Evolutionary conservation across 805 yeast genomes (phyloP).

Genomic region (Nematodospora valgi): DNA sequence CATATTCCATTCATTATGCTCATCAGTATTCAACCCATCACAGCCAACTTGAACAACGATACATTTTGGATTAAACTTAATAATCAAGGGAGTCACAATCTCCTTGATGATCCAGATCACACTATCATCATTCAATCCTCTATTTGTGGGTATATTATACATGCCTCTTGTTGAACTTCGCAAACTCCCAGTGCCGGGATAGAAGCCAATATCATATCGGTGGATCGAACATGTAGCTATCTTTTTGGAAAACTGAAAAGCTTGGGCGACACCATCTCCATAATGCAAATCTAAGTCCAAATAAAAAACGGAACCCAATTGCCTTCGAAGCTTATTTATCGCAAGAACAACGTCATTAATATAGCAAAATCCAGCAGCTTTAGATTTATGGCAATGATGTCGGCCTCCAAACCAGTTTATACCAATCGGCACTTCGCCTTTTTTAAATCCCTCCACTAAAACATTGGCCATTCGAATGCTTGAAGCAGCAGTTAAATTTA

Average conservation of each 20-base stretch:
- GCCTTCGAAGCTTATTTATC: conserved; percentile 47
- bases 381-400: conserved; percentile 57
- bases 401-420: conserved; percentile 81
- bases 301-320: conserved; percentile 49
- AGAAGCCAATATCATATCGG: conserved; percentile 62
- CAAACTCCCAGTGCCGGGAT: conserved; percentile 64
- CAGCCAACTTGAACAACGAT: conserved; percentile 69
- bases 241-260: conserved; percentile 52
- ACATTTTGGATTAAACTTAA: conserved; percentile 43
- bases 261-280: conserved; percentile 75
- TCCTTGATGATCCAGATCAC: conserved; percentile 34
- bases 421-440: conserved; percentile 25
- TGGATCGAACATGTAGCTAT: conserved; percentile 66
- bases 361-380: conserved; percentile 71
- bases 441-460: conserved; percentile 14
- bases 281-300: conserved; percentile 75
- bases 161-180: conserved; percentile 34
- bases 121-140: conserved; percentile 51
- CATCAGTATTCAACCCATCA: conserved; percentile 70
- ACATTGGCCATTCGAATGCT: conserved; percentile 48
- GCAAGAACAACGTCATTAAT: conserved; percentile 64
- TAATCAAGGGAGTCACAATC: conserved; percentile 42
- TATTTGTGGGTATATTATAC: conserved; percentile 48
- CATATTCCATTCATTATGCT: conserved; percentile 66
- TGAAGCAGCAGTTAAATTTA: conserved; percentile 51